A percentile compares a stretch with the other conserved stretches of the same genome.
Conservation (phyloP, 192 early-diverging fungal species). For the Dimargaris verticillata region DNA sequence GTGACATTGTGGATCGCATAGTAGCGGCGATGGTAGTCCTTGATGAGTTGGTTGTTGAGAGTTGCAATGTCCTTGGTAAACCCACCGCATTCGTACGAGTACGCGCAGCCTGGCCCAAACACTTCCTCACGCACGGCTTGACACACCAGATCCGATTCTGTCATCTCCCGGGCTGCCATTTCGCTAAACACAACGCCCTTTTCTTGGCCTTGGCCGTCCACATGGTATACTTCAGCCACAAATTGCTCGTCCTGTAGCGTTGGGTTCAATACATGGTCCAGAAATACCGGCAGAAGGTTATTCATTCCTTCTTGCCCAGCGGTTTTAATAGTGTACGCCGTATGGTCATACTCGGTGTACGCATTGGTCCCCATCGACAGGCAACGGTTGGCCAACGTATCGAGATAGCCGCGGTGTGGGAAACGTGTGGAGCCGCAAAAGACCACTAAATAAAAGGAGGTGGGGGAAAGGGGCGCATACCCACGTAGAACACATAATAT, state of each 20-base stretch:
- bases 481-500: too few relatives aligned
- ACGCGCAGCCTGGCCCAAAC: slow-evolving; percentile 35
- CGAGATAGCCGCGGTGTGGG: slow-evolving; percentile 54
- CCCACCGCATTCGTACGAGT: slow-evolving; percentile 61
- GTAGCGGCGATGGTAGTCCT: slow-evolving; percentile 53
- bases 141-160: slow-evolving; percentile 41
- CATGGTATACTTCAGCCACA: slow-evolving; percentile 65
- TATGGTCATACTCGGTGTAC: slow-evolving; percentile 37
- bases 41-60: slow-evolving; percentile 58
- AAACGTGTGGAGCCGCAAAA: slow-evolving; percentile 62
- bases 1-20: slow-evolving; percentile 59
- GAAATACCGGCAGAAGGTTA: slow-evolving; percentile 55
- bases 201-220: slow-evolving; percentile 45
- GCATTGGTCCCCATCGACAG: slow-evolving; percentile 64
- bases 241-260: slow-evolving; percentile 56
- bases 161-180: slow-evolving; percentile 59
- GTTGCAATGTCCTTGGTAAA: slow-evolving; percentile 48
- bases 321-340: slow-evolving; percentile 49
- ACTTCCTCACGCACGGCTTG: slow-evolving; percentile 11
- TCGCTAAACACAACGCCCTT: slow-evolving; percentile 67
- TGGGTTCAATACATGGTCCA: slow-evolving; percentile 68
- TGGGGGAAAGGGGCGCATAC: slow-evolving; percentile 2
- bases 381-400: slow-evolving; percentile 52
- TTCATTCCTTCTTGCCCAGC: slow-evolving; percentile 49
- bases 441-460: slow-evolving; percentile 30